Evolutionary conservation across 2,329 filamentous ascomycete species (phyloP), one percentile per base, ranked within the genome.

Genomic region (Neophaeococcomyces aloes): DNA sequence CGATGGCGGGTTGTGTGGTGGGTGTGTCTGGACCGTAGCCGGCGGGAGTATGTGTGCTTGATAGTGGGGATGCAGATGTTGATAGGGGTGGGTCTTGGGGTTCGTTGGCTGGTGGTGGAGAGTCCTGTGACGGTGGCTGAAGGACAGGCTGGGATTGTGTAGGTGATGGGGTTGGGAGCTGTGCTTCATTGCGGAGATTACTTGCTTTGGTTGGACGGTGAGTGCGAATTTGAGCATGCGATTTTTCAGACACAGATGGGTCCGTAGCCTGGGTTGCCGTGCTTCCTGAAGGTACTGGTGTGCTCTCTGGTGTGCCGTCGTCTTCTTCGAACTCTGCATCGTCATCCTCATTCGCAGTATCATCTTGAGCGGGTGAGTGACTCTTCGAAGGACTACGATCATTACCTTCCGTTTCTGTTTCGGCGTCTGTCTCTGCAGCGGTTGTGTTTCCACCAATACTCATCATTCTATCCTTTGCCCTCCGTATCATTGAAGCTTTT

Each of bases 161-260:
- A 6, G 36, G 8, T 14, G 36, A 19, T 6, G 38, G 38, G 59
- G 38, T 31, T 6, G 62, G 33, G 47, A 45, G 38, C 13, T 42
- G 45, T 39, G 35, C 23, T 21, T 36, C 33, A 29, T 29, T 35
- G 21, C n/a, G 15, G n/a, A 15, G n/a, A n/a, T n/a, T n/a, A n/a
- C n/a, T n/a, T n/a, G n/a, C n/a, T n/a, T n/a, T n/a, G n/a, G n/a
- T n/a, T n/a, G n/a, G n/a, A n/a, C n/a, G n/a, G n/a, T n/a, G n/a
- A n/a, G n/a, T n/a, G n/a, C n/a, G n/a, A n/a, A n/a, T n/a, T n/a
- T n/a, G n/a, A n/a, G n/a, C n/a, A n/a, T n/a, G n/a, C n/a, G n/a
- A n/a, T n/a, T n/a, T n/a, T n/a, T n/a, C n/a, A n/a, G n/a, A n/a
- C n/a, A n/a, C n/a, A n/a, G n/a, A n/a, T n/a, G n/a, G n/a, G n/a